Evolutionary conservation across 2,329 filamentous ascomycete genomes (phyloP), one percentile per base, ranked within the genome.

Genomic region (Cucurbitaria berberidis): DNA sequence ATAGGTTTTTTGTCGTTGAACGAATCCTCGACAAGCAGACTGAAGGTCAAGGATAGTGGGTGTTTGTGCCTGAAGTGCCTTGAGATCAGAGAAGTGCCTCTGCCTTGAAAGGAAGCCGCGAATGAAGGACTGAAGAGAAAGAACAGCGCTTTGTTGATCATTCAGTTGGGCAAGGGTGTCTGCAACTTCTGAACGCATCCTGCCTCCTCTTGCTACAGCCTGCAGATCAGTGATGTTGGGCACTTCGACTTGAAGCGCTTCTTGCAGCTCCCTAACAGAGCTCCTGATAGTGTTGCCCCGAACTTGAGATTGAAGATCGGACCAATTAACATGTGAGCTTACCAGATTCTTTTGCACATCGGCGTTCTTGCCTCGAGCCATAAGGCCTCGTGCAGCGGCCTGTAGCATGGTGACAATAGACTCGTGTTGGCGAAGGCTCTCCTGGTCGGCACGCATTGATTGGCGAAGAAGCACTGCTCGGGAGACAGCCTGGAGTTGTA

Each of bases 41-140:
- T 96, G 91, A 1, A 96, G 79, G 21, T 81, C 77, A 18, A 78
- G 82, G 45, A 91, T 84, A 7, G 80, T 76, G 1, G 79, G 67
- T 8, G 81, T 81, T 63, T 90, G 81, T 38, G 78, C 78, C 48
- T 85, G 79, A 18, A 96, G 80, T 3, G 82, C 79, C 49, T 76
- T 72, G 38, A 80, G 73, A 60, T 82, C 74, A 66, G 75, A 73
- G 54, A 75, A 73, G 52, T 79, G 73, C 51, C 67, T 76, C 60
- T 73, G 77, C 45, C 76, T 76, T 49, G 77, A 72, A 40, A 80
- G 70, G 65, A 78, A 78, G 43, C 78, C 82, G 55, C 84, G 78
- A 38, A 78, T 76, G 43, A 76, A 74, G 21, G 82, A 81, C 66
- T 88, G 85, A 21, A 87, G 64, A 22, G 77, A 72, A 52, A 78